Conservation (phyloP, 306 rosid species). For the Begonia fuchsioides region DNA sequence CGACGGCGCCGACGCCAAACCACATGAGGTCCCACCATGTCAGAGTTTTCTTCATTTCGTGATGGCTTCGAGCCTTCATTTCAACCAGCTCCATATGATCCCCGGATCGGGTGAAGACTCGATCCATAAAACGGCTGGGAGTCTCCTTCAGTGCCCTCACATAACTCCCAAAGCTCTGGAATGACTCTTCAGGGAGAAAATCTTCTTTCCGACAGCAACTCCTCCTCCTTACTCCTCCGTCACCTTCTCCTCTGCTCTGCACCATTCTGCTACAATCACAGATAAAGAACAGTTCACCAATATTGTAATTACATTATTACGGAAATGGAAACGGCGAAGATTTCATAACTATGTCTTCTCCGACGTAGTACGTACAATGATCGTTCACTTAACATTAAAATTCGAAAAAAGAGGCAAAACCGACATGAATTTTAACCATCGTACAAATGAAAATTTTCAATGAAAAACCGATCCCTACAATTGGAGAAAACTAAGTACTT, state of each 20-base stretch:
- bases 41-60: slow-evolving; percentile 75
- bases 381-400: no score
- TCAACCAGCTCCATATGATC: slow-evolving; percentile 54
- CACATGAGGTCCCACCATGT: slow-evolving; percentile 93
- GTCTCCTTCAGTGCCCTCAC: slow-evolving; percentile 30
- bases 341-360: no score
- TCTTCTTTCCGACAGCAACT: slow-evolving; percentile 32
- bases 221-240: slow-evolving; percentile 21
- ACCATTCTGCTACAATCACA: slow-evolving; percentile 22
- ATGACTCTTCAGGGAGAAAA: slow-evolving; percentile 85
- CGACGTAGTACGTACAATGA: no score
- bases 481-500: no score
- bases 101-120: slow-evolving; percentile 36
- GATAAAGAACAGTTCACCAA: not conserved
- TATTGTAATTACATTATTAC: not conserved
- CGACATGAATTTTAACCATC: no score
- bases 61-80: slow-evolving; percentile 41
- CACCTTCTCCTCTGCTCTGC: not conserved
- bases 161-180: slow-evolving; percentile 48
- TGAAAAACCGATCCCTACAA: no score
- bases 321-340: not conserved
- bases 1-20: slow-evolving; percentile 81
- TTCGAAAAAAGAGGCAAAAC: no score
- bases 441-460: no score
- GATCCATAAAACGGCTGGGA: slow-evolving; percentile 36